Percentiles rank a stretch among this genome's conserved stretches.
Conservation (phyloP, 2,329 filamentous ascomycete genomes). For the Fusarium sp. region DNA sequence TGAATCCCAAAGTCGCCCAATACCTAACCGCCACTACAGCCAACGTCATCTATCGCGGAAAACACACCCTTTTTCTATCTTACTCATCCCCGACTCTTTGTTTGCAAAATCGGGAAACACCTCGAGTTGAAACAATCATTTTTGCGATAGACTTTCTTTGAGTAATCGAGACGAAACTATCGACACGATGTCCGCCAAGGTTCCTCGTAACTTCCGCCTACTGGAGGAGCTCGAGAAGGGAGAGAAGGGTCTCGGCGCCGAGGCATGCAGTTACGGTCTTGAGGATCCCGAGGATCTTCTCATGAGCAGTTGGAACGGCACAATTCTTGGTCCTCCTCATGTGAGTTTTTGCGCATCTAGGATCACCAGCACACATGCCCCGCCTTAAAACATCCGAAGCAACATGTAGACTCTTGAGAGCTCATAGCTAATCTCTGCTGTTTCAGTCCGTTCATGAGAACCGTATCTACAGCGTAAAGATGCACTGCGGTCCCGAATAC, state of each 20-base stretch:
- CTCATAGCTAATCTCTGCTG: slow-evolving; percentile 21
- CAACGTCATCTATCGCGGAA: slow-evolving; percentile 35
- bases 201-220: slow-evolving; percentile 95
- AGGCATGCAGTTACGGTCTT: slow-evolving; percentile 96
- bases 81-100: slow-evolving; percentile 6
- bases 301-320: slow-evolving; percentile 99
- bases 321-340: slow-evolving; percentile 95
- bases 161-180: background rate
- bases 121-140: background rate
- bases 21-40: slow-evolving; percentile 35
- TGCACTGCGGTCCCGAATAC: slow-evolving; percentile 92
- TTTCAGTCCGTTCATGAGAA: slow-evolving; percentile 93
- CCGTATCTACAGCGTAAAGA: slow-evolving; percentile 97
- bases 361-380: background rate
- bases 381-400: background rate
- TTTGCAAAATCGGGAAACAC: background rate
- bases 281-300: slow-evolving; percentile 93
- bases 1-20: slow-evolving; percentile 34
- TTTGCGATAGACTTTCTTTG: background rate
- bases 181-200: slow-evolving; percentile 62
- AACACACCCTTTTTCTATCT: slow-evolving; percentile 6
- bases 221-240: slow-evolving; percentile 99
- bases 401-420: background rate
- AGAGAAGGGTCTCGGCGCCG: slow-evolving; percentile 95
- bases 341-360: slow-evolving; percentile 65